Conservation (phyloP, 345 rosid species). For the Turnera subulata region DNA sequence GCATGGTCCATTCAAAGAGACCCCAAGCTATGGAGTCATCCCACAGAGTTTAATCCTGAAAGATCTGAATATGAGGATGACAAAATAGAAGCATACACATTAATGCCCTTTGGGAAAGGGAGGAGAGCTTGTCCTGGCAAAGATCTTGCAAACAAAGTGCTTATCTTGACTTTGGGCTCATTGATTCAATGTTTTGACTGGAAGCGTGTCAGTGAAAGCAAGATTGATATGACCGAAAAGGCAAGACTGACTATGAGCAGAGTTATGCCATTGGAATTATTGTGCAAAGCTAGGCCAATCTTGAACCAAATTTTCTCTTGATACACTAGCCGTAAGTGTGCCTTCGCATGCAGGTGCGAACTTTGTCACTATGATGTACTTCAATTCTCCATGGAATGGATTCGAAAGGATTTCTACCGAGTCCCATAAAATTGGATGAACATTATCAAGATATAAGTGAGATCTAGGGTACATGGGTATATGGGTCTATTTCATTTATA, state of each 20-base stretch:
- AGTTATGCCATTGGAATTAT: constrained; percentile 34
- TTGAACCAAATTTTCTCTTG: no score
- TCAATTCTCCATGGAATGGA: no score
- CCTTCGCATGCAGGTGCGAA: no score
- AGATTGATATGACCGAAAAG: constrained; percentile 44
- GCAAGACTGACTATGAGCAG: constrained; percentile 43
- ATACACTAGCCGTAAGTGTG: no score
- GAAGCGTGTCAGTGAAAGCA: constrained; percentile 34
- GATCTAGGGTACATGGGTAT: no score
- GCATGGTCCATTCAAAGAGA: constrained; percentile 53
- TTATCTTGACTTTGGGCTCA: constrained; percentile 32
- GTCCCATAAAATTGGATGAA: no score
- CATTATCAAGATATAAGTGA: no score
- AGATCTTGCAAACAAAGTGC: constrained; percentile 34
- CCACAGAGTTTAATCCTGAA: constrained; percentile 29
- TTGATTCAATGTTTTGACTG: constrained; percentile 62
- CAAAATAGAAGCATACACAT: no score
- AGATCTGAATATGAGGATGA: constrained; percentile 26
- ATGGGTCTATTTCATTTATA: no score
- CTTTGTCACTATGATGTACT: no score
- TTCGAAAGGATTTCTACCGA: no score
- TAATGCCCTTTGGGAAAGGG: constrained; percentile 53
- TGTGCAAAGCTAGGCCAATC: constrained; percentile 34
- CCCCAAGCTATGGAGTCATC: constrained; percentile 43
- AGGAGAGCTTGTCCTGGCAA: constrained; percentile 51